These are phyloP conservation scores for Phytophthora parvispora DNA, from an alignment of 352 stramenopile species.

Conservation along the genomic window DNA sequence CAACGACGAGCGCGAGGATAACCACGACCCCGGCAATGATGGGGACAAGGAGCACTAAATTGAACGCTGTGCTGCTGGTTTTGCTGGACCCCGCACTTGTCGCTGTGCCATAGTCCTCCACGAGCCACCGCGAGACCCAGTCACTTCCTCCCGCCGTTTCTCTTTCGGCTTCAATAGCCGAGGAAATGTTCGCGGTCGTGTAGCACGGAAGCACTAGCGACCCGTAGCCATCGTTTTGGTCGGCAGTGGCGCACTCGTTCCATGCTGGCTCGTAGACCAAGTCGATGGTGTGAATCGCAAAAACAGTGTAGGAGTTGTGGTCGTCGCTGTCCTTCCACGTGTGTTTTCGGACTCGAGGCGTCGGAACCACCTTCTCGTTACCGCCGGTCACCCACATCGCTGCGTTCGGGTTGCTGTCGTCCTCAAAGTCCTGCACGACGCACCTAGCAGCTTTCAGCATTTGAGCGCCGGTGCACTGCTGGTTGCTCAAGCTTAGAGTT, in stretches of 20 bases:
- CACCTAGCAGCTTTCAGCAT: constrained; percentile 27
- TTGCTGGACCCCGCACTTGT: no score
- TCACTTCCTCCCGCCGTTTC: no score
- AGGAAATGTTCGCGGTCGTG: no score
- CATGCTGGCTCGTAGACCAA: constrained; percentile 10
- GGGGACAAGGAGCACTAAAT: background rate
- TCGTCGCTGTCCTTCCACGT: constrained; percentile 3
- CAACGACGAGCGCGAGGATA: background rate
- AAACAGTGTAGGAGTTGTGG: constrained; percentile 22
- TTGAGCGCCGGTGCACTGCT: constrained; percentile 16
- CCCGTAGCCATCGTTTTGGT: constrained; percentile 19
- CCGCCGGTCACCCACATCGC: constrained; percentile 33
- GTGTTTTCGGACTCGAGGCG: constrained; percentile 12
- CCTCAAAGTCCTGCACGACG: constrained; percentile 22
- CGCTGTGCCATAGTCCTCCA: no score
- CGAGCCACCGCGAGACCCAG: no score
- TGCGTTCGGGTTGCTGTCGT: background rate
- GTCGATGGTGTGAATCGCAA: constrained; percentile 18
- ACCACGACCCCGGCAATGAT: constrained; percentile 16
- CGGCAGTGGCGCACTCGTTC: background rate
- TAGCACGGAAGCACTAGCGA: background rate
- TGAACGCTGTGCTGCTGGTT: no score
- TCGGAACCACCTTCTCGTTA: constrained; percentile 10
- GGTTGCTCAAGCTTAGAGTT: constrained; percentile 5
- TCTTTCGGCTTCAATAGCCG: no score